phyloP scores from a whole-genome alignment of 192 early-diverging fungal species.

The Powellomyces hirtus region DNA sequence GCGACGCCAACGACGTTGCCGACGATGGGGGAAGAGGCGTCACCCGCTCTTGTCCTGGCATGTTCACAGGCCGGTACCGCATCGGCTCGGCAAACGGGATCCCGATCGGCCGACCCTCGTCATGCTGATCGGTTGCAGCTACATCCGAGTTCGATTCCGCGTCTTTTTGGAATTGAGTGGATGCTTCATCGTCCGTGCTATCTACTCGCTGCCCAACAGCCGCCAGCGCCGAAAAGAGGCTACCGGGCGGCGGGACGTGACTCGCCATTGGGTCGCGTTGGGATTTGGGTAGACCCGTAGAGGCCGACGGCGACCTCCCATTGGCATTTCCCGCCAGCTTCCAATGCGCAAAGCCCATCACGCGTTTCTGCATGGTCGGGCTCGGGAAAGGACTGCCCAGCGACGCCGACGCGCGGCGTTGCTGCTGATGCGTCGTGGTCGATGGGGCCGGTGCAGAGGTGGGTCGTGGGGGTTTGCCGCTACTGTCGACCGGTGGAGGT shows the following conservation, averaged over 20 bases:
- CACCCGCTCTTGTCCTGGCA: neutral
- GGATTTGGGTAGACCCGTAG: no score
- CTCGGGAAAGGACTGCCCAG: slow-evolving; percentile 32
- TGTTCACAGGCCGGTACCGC: neutral
- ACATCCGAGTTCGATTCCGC: neutral
- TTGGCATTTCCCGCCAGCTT: neutral
- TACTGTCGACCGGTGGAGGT: no score
- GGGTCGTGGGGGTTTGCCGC: neutral
- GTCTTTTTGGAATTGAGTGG: no score
- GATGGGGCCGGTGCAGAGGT: neutral
- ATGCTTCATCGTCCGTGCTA: no score
- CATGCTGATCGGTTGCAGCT: neutral
- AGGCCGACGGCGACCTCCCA: no score
- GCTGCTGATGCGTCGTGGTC: no score
- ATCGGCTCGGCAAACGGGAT: neutral
- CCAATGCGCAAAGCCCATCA: slow-evolving; percentile 19
- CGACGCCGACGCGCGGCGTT: neutral
- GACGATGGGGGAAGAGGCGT: neutral
- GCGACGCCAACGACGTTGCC: neutral
- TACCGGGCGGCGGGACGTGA: no score
- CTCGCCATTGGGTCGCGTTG: no score
- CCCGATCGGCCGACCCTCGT: neutral
- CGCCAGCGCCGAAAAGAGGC: no score
- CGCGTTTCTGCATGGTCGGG: slow-evolving; percentile 30
- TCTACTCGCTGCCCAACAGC: no score